Conservation (phyloP, 768 basidiomycete species). For the Leccinum disarticulatum region DNA sequence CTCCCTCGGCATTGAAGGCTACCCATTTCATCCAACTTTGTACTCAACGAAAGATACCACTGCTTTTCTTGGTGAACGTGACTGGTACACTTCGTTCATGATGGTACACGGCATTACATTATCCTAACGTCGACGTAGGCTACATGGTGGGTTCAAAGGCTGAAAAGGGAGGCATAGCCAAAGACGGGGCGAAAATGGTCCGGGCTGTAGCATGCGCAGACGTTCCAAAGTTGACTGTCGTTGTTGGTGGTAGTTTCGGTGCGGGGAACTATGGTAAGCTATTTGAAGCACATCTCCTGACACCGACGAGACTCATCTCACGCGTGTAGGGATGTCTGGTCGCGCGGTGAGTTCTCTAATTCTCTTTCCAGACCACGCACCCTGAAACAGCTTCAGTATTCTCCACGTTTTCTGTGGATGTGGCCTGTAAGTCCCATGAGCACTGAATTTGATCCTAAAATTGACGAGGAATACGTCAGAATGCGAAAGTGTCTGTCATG, state of each 20-base stretch:
- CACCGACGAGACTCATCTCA: conserved; percentile 13
- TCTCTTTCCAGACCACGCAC: conserved; percentile 1
- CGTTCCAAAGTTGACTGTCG: conserved; percentile 90
- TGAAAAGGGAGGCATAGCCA: conserved; percentile 91
- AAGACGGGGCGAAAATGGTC: conserved; percentile 96
- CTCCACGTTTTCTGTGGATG: conserved; percentile 95
- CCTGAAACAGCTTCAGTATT: conserved; percentile 55
- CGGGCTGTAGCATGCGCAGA: conserved; percentile 92
- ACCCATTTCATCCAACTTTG: conserved; percentile 96
- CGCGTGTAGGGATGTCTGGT: conserved; percentile 78
- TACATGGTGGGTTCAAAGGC: conserved; percentile 98
- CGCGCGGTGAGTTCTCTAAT: conserved; percentile 64
- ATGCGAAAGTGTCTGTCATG: conserved; percentile 94
- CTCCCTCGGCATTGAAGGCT: conserved; percentile 89
- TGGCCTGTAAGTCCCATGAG: conserved; percentile 72
- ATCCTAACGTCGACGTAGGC: conserved; percentile 39
- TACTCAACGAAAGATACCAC: conserved; percentile 84
- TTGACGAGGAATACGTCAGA: conserved; percentile 41
- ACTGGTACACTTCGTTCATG: conserved; percentile 50
- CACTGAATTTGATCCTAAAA: conserved; percentile 5
- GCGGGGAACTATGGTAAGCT: conserved; percentile 89
- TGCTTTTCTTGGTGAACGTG: conserved; percentile 95
- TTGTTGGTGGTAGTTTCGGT: conserved; percentile 92
- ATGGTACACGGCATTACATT: background rate
- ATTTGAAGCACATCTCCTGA: conserved; percentile 3